Conservation (phyloP, 768 basidiomycete genomes). For the Crepidotus variabilis region DNA sequence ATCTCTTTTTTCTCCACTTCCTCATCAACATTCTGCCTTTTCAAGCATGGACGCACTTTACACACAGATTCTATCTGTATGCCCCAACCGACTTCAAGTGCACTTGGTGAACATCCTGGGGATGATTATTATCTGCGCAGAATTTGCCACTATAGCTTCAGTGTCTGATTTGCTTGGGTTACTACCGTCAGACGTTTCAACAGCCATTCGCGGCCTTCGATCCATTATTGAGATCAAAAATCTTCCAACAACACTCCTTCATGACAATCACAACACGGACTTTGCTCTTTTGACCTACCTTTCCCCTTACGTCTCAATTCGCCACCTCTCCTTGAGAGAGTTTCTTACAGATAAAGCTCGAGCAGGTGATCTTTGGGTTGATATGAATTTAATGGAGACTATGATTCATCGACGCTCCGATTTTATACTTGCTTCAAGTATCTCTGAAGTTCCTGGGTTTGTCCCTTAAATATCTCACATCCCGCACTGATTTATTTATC, state of each 20-base stretch:
- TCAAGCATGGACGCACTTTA: no score
- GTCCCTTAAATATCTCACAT: no score
- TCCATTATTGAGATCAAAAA: background rate
- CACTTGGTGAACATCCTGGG: background rate
- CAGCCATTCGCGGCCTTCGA: background rate
- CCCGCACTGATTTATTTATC: no score
- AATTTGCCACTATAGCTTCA: background rate
- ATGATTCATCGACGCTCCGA: no score
- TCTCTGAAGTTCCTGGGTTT: no score
- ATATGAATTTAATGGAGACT: background rate
- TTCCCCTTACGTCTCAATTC: background rate
- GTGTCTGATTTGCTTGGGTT: background rate
- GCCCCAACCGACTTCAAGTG: background rate
- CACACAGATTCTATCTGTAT: no score
- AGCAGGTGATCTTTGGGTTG: background rate
- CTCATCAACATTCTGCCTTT: no score
- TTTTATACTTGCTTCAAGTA: no score
- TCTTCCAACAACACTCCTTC: background rate
- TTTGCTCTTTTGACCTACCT: background rate
- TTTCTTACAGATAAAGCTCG: background rate
- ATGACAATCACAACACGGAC: background rate
- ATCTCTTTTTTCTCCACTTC: no score
- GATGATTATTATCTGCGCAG: background rate
- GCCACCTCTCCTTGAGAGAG: background rate
- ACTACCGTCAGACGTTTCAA: background rate